Percentiles rank a stretch among this genome's conserved stretches.
phyloP scores from a whole-genome alignment of 2,329 filamentous ascomycete genomes.

The Calycina herbarum region DNA sequence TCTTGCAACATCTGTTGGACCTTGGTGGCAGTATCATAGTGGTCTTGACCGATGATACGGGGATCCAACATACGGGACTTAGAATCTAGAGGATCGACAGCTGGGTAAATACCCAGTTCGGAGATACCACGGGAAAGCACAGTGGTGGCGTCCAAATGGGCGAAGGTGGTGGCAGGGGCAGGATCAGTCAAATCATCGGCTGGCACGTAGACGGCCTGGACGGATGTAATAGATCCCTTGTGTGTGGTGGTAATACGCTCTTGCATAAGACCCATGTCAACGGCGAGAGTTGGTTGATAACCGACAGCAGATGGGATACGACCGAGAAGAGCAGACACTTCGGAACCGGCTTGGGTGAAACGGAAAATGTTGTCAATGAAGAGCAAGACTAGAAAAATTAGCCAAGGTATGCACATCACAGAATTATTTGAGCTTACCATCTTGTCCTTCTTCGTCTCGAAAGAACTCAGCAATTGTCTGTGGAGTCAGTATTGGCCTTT shows the following conservation, averaged over 20 bases:
- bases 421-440: conserved; percentile 56
- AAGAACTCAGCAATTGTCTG: conserved; percentile 70
- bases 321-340: conserved; percentile 98
- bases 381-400: conserved; percentile 70
- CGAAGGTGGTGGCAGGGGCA: conserved; percentile 98
- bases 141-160: conserved; percentile 99
- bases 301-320: conserved; percentile 99
- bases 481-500: no score
- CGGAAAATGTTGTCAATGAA: conserved; percentile 99
- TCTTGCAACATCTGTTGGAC: conserved; percentile 99
- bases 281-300: conserved; percentile 98
- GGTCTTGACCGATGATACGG: conserved; percentile 96
- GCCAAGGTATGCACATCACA: conserved; percentile 15
- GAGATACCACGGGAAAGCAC: conserved; percentile 99
- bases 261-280: conserved; percentile 99
- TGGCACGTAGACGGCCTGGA: conserved; percentile 99
- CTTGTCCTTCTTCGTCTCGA: conserved; percentile 74
- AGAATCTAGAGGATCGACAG: conserved; percentile 98
- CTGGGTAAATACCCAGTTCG: conserved; percentile 99
- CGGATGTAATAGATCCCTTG: conserved; percentile 99
- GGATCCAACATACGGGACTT: conserved; percentile 99
- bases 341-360: conserved; percentile 99
- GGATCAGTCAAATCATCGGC: conserved; percentile 99
- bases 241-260: conserved; percentile 99
- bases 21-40: conserved; percentile 91